These are phyloP conservation scores for Lipomyces sp. DNA, from an alignment of 805 yeast species.

Conservation along the genomic window DNA sequence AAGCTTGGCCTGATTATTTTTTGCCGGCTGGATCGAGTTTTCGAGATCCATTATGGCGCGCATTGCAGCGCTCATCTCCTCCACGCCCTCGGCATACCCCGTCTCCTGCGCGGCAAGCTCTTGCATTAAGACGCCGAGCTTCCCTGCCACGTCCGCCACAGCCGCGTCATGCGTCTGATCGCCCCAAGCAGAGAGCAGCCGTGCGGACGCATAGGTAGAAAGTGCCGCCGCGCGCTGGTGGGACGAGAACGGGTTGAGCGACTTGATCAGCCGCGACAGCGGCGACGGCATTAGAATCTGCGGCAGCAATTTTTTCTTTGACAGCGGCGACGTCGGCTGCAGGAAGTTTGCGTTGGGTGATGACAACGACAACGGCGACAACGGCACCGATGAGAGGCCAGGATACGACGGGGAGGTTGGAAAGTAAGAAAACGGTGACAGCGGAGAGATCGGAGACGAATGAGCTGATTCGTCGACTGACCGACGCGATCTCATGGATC, in stretches of 20 bases:
- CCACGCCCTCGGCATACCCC: slow-evolving; percentile 77
- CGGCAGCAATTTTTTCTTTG: neutral
- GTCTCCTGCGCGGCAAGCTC: slow-evolving; percentile 86
- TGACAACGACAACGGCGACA: too few species aligned
- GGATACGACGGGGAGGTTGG: too few species aligned
- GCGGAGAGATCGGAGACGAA: too few species aligned
- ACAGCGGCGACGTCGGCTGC: neutral
- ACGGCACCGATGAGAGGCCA: too few species aligned
- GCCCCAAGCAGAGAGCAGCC: slow-evolving; percentile 65
- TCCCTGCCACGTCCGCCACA: slow-evolving; percentile 77
- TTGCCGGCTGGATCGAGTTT: slow-evolving; percentile 81
- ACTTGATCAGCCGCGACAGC: slow-evolving; percentile 15
- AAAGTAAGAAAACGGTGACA: too few species aligned
- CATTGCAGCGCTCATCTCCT: slow-evolving; percentile 78
- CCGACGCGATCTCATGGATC: too few species aligned
- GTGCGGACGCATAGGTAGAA: slow-evolving; percentile 15
- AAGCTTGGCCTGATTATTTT: slow-evolving; percentile 76
- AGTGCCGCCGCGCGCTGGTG: slow-evolving; percentile 9
- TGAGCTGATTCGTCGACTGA: too few species aligned
- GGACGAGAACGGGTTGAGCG: slow-evolving; percentile 7
- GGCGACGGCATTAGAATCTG: slow-evolving; percentile 1
- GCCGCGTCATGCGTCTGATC: slow-evolving; percentile 79
- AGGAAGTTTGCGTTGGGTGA: neutral
- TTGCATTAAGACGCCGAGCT: slow-evolving; percentile 75
- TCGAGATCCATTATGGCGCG: slow-evolving; percentile 81